Percentiles rank a stretch among this genome's conserved stretches.
Conservation (phyloP, 2,329 filamentous ascomycete species). For the Dothideomycetes sp. region DNA sequence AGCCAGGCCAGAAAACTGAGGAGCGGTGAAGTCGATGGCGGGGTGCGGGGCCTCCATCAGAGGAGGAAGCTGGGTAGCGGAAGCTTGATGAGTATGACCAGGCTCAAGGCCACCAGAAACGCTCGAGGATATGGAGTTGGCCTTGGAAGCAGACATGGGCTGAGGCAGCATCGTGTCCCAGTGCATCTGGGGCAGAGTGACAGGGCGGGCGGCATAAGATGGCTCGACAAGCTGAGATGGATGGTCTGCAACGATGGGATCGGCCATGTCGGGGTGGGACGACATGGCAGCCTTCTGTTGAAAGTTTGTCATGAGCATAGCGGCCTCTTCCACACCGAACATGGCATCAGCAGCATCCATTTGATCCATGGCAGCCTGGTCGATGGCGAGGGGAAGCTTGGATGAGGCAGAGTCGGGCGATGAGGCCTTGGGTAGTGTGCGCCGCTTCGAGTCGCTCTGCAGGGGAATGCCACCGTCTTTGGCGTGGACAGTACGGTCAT, state of each 20-base stretch:
- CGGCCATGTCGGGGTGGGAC: conserved; percentile 46
- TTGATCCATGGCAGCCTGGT: conserved; percentile 79
- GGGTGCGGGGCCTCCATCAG: conserved; percentile 44
- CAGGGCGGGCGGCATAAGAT: conserved; percentile 60
- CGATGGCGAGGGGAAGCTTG: conserved; percentile 70
- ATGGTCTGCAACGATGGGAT: conserved; percentile 63
- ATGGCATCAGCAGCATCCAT: conserved; percentile 85
- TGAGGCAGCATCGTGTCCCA: conserved; percentile 84
- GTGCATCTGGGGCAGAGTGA: conserved; percentile 74
- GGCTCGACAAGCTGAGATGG: conserved; percentile 65
- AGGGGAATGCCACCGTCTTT: conserved; percentile 93
- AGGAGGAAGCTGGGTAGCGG: conserved; percentile 49
- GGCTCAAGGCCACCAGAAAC: conserved; percentile 57
- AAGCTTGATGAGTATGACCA: conserved; percentile 31
- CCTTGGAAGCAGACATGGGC: conserved; percentile 57
- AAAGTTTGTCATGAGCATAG: conserved; percentile 96
- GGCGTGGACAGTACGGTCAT: conserved; percentile 96
- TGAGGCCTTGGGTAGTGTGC: conserved; percentile 45
- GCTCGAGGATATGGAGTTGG: conserved; percentile 31
- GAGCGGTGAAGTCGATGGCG: conserved; percentile 29
- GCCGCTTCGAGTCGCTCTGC: conserved; percentile 87
- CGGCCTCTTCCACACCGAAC: conserved; percentile 93
- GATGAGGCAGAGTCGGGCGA: conserved; percentile 52
- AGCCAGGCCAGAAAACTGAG: conserved; percentile 53
- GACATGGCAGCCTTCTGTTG: conserved; percentile 82